Conservation (phyloP, 257 asterid genomes). For the Asclepias syriaca region DNA sequence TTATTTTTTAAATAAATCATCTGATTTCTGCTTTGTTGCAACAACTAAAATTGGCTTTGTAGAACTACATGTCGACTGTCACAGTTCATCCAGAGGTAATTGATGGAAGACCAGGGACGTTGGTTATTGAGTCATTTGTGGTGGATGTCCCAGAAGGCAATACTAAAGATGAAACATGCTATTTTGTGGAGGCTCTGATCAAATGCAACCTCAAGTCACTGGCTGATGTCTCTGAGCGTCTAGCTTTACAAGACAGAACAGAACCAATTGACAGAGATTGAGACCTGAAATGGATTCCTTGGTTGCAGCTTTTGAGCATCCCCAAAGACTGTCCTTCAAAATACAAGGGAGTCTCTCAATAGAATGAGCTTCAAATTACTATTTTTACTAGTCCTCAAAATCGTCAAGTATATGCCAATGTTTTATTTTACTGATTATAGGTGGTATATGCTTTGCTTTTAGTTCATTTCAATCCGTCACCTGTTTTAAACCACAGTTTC, state of each 20-base stretch:
- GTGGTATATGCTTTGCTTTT: conserved; percentile 10
- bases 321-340: conserved; percentile 17
- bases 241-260: conserved; percentile 57
- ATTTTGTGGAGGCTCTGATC: conserved; percentile 76
- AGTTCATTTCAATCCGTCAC: not conserved
- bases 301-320: conserved; percentile 17
- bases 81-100: conserved; percentile 73
- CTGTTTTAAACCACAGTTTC: not conserved
- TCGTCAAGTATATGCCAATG: conserved; percentile 25
- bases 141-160: conserved; percentile 88
- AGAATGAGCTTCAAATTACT: conserved; percentile 36
- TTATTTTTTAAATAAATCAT: not conserved
- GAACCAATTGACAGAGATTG: conserved; percentile 48
- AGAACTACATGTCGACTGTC: conserved; percentile 76
- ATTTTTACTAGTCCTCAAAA: conserved; percentile 26
- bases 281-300: not conserved
- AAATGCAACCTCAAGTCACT: conserved; percentile 85
- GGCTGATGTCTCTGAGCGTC: conserved; percentile 76
- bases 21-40: not conserved
- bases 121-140: conserved; percentile 79
- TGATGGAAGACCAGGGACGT: conserved; percentile 72
- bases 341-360: conserved; percentile 17
- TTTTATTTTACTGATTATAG: conserved; percentile 15
- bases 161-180: conserved; percentile 77
- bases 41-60: conserved; percentile 18